phyloP scores from a whole-genome alignment of 495 filamentous ascomycete species.

The Lichina pygmaea region DNA sequence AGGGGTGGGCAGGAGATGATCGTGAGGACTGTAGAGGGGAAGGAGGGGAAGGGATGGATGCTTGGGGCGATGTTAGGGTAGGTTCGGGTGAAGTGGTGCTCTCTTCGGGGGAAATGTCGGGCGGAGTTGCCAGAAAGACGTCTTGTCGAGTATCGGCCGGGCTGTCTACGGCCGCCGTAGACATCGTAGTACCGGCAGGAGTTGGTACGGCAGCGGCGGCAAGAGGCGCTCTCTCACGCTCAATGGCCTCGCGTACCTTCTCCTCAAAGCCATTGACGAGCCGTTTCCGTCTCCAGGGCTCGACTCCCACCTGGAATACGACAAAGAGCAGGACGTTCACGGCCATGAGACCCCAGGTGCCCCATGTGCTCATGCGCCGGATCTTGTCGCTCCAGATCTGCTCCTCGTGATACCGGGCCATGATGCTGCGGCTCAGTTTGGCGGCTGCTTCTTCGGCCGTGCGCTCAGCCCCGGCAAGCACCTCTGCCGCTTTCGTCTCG shows the following conservation, averaged over 20 bases:
- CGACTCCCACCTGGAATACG: constrained; percentile 71
- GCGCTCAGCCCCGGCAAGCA: constrained; percentile 43
- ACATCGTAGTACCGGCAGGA: constrained; percentile 5
- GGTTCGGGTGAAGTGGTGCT: no score
- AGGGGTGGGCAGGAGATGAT: neutral
- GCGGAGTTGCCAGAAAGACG: no score
- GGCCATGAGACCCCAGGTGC: constrained; percentile 94
- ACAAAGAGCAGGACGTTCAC: constrained; percentile 79
- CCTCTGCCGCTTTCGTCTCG: constrained; percentile 47
- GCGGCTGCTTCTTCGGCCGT: constrained; percentile 49
- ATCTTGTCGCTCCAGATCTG: constrained; percentile 99
- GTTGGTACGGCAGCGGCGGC: neutral
- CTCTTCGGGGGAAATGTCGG: no score
- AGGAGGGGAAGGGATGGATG: no score
- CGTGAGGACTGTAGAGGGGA: neutral
- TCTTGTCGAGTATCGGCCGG: constrained; percentile 1
- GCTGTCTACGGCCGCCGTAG: constrained; percentile 8
- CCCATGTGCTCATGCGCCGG: constrained; percentile 85
- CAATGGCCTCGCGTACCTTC: constrained; percentile 58
- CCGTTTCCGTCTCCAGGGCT: constrained; percentile 67
- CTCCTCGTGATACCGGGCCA: constrained; percentile 89
- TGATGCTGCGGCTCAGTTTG: constrained; percentile 48
- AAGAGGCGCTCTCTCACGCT: constrained; percentile 29
- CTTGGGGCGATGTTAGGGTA: no score
- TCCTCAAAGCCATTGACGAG: constrained; percentile 55